Base-by-base conservation (phyloP, 345 rosid species). In the Rhizophora apiculata region DNA sequence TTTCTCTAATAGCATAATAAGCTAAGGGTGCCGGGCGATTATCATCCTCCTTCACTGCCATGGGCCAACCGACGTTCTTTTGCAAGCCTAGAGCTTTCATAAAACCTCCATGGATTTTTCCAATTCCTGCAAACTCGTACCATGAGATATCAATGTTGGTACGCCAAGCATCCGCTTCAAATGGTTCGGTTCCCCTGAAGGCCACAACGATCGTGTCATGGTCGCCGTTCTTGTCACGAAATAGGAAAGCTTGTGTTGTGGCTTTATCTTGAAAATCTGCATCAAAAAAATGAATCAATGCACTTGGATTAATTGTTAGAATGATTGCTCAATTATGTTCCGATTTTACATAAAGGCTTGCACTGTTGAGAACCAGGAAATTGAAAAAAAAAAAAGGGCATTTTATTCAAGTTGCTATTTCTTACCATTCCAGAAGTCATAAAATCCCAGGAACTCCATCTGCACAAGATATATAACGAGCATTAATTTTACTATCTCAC, bases 1-100 rank as follows among this genome's bases (percentile, higher is more conserved):
- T 78, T 6, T 86, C 86, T 65, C 92, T 70, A 7, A 92, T 84
- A 53, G 72, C 74, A 54, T 92, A 88, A 76, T 85, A 92, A 37
- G 93, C 93, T 6, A 80, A 62, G 3, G 85, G 83, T 0, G 71
- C 76, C 5, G 60, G 20, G 31, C 78, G 64, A 1, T 18, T 72
- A 6, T 37, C 61, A 22, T 74, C 73, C 57, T 66, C 31, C 20
- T 75, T 49, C 63, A 54, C 57, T 37, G 86, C 68, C 58, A 78
- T 74, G 0, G 95, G 93, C 91, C 88, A 91, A 13, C 88, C 91
- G 4, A 58, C 53, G 74, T 53, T 75, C 61, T 80, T 82, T 36
- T 87, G 97, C 13, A 91, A 76, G 19, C 97, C 97, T n/a, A 91
- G 48, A 37, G 91, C 90, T 75, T 91, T 88, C 92, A 91, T 81